A percentile compares a stretch with the other conserved stretches of the same genome.
phyloP scores from a whole-genome alignment of 345 rosid species.

The Eucalyptus caleyi region DNA sequence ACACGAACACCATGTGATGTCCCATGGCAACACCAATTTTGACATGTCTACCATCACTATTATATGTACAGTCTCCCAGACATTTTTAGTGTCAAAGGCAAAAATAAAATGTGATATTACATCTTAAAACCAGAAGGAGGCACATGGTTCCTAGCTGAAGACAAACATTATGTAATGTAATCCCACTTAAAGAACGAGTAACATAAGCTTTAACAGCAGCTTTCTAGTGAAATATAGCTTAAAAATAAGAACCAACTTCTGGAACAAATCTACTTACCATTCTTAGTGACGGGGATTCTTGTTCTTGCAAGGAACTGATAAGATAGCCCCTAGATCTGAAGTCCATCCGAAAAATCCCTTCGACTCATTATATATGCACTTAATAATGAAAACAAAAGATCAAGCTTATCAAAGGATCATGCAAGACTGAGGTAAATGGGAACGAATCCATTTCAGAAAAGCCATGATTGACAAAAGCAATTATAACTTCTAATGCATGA shows the following conservation, averaged over 20 bases:
- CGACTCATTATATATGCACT: slow-evolving; percentile 86
- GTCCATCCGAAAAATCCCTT: slow-evolving; percentile 66
- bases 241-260: background rate
- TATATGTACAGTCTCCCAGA: background rate
- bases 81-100: background rate
- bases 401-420: background rate
- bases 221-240: background rate
- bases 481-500: background rate
- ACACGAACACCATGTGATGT: background rate
- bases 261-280: slow-evolving; percentile 19
- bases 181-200: background rate
- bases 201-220: background rate
- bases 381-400: background rate
- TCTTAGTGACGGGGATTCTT: slow-evolving; percentile 43
- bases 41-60: background rate
- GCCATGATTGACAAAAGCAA: background rate
- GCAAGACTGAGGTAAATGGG: background rate
- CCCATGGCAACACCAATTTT: background rate
- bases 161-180: background rate
- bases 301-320: slow-evolving; percentile 54
- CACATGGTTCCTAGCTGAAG: background rate
- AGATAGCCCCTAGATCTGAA: slow-evolving; percentile 41
- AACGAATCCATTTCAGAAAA: background rate
- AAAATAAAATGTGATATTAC: background rate
- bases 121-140: background rate